Evolutionary conservation across 1,139 yeast species (phyloP), one percentile per base, ranked within the genome.

Genomic region (Scheffersomyces segobiensis): DNA sequence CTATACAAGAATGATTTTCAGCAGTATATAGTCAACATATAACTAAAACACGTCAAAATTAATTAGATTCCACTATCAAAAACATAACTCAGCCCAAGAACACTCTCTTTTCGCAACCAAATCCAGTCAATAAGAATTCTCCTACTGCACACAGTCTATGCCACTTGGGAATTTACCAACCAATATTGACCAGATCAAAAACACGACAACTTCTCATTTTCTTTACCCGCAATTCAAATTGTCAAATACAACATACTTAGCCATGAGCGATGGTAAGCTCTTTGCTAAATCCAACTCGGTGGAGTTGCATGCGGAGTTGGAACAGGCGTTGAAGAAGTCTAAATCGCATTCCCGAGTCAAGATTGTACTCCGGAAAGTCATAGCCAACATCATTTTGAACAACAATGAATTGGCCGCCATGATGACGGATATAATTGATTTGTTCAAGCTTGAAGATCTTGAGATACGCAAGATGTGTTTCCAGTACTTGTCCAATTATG

Each of bases 311-410:
- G 82, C 82, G 17, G 90, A 86, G 66, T 75, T 87, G 55, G 82
- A 81, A 50, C 81, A 78, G 64, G 83, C 86, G 22, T 81, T 82
- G 64, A 84, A 82, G 67, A 83, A 82, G 67, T 86, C 86, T 64
- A 79, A 78, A 61, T 81, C 84, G 3, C 78, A 75, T 49, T 66
- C 66, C 61, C 78, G 74, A 71, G 80, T 87, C 67, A 87, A 86
- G 69, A 75, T 82, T 22, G 87, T 92, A 0, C 76, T 95, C 63
- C 88, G 88, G 71, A 90, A 90, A 69, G 83, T 92, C 42, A 81
- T 93, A 7, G 96, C 97, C 52, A 93, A 93, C 71, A 82, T 92
- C 73, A 88, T 96, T 5, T 80, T 93, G 75, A 93, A 93, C 59
- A 92, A 92, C 69, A 82, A 83, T 62, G 98, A 93, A 67, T 84